Percentiles rank a stretch among this genome's conserved stretches.
These are phyloP conservation scores for Crepidotus variabilis DNA, from an alignment of 768 basidiomycete genomes.

Conservation along the genomic window DNA sequence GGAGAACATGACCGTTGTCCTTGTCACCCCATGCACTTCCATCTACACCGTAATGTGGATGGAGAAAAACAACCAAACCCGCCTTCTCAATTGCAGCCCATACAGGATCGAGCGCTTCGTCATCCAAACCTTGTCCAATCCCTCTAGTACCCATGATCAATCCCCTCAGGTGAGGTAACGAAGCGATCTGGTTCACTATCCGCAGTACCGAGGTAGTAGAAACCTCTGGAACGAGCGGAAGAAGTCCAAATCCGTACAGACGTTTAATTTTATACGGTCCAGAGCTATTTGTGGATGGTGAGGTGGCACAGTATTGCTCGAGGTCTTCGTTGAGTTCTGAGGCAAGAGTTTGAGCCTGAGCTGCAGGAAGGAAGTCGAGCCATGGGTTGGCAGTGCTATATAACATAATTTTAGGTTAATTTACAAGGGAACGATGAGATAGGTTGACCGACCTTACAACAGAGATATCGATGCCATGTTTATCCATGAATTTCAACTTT, in stretches of 20 bases:
- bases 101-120: conserved; percentile 70
- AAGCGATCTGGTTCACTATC: conserved; percentile 61
- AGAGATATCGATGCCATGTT: conserved; percentile 74
- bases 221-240: conserved; percentile 75
- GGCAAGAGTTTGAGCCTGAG: conserved; percentile 64
- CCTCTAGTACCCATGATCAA: conserved; percentile 83
- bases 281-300: conserved; percentile 34
- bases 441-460: conserved; percentile 60
- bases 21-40: conserved; percentile 69
- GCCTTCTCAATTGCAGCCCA: conserved; percentile 75
- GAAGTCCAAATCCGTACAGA: conserved; percentile 79
- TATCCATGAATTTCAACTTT: conserved; percentile 84
- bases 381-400: conserved; percentile 84
- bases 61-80: conserved; percentile 75
- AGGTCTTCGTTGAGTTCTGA: conserved; percentile 72
- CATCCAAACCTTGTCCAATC: conserved; percentile 77
- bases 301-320: conserved; percentile 72
- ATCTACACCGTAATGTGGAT: conserved; percentile 85
- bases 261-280: conserved; percentile 42
- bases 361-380: conserved; percentile 79
- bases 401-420: conserved; percentile 1
- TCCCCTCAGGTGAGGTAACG: conserved; percentile 62
- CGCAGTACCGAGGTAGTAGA: conserved; percentile 53
- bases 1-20: conserved; percentile 84
- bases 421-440: neutral